A percentile compares a stretch with the other conserved stretches of the same genome.
Evolutionary conservation across 169 alveolate species (phyloP).

Genomic region (Eimeria acervulina): DNA sequence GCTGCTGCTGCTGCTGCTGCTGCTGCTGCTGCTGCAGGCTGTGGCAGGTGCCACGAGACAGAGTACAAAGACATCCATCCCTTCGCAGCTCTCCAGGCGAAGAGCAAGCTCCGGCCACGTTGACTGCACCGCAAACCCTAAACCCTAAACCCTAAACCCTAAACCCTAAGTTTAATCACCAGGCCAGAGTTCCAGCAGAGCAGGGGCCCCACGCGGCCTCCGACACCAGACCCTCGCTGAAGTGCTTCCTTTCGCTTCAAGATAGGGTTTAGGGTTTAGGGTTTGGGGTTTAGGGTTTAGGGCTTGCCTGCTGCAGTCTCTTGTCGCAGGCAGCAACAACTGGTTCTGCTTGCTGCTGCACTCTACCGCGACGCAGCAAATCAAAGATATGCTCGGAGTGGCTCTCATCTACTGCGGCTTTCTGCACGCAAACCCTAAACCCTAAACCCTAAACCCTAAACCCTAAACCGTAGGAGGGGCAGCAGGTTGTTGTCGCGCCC

Average conservation of each 20-base stretch:
- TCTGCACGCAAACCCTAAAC: conserved; percentile 6
- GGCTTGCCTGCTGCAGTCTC: background rate
- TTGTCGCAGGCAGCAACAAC: background rate
- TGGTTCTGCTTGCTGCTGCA: background rate
- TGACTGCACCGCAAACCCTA: too few relatives aligned
- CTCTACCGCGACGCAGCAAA: background rate
- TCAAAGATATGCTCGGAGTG: background rate
- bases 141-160: too few relatives aligned
- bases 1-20: background rate
- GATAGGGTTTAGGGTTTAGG: conserved; percentile 26
- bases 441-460: conserved; percentile 31
- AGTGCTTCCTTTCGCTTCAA: too few relatives aligned
- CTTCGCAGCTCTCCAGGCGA: conserved; percentile 12
- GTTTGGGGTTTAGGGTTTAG: conserved; percentile 17
- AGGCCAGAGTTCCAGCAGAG: too few relatives aligned
- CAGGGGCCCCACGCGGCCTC: too few relatives aligned
- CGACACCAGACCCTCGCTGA: too few relatives aligned
- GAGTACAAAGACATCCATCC: background rate
- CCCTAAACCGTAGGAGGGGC: background rate
- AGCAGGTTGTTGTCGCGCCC: too few relatives aligned
- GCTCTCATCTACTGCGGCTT: too few relatives aligned
- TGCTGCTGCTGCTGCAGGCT: too few relatives aligned
- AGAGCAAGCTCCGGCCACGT: conserved; percentile 1
- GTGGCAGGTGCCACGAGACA: conserved; percentile 3
- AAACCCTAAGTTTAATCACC: too few relatives aligned